A percentile compares a stretch with the other conserved stretches of the same genome.
Conservation (phyloP, 2,329 filamentous ascomycete species). For the Penicillium polonicum region DNA sequence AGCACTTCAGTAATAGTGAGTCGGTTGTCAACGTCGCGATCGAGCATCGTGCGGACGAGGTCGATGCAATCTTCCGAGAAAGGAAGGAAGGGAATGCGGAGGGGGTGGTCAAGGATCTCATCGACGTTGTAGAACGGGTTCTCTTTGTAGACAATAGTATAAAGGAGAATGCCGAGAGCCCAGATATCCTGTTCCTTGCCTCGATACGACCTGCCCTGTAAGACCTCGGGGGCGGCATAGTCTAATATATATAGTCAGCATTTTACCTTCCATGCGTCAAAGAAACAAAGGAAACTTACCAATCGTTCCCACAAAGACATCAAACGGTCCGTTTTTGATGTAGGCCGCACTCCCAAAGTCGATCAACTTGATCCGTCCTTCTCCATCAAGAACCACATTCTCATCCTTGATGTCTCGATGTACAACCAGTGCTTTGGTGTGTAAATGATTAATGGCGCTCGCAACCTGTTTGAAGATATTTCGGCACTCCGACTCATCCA, state of each 20-base stretch:
- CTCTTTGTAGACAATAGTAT: conserved; percentile 99
- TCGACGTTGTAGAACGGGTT: conserved; percentile 99
- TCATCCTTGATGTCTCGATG: conserved; percentile 99
- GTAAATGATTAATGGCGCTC: conserved; percentile 83
- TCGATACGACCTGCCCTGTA: conserved; percentile 85
- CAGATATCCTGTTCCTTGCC: conserved; percentile 98
- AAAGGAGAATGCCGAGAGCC: conserved; percentile 93
- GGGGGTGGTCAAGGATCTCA: conserved; percentile 96
- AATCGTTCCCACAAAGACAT: conserved; percentile 98
- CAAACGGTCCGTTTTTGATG: conserved; percentile 96
- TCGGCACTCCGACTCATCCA: conserved; percentile 90
- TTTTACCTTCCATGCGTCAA: not conserved
- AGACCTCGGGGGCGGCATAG: conserved; percentile 96
- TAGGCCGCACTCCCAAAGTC: conserved; percentile 98
- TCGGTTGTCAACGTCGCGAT: conserved; percentile 79
- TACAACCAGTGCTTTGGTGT: conserved; percentile 85
- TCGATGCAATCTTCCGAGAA: conserved; percentile 84
- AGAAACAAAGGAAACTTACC: conserved; percentile 59
- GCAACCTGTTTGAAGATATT: conserved; percentile 96
- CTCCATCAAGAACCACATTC: conserved; percentile 93
- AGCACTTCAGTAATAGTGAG: conserved; percentile 86
- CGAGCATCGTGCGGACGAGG: conserved; percentile 85
- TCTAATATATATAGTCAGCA: conserved; percentile 54
- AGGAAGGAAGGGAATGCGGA: conserved; percentile 72
- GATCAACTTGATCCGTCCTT: conserved; percentile 93